Evolutionary conservation across 768 basidiomycete genomes (phyloP).

Genomic region (Termitomyces eurrhizus): DNA sequence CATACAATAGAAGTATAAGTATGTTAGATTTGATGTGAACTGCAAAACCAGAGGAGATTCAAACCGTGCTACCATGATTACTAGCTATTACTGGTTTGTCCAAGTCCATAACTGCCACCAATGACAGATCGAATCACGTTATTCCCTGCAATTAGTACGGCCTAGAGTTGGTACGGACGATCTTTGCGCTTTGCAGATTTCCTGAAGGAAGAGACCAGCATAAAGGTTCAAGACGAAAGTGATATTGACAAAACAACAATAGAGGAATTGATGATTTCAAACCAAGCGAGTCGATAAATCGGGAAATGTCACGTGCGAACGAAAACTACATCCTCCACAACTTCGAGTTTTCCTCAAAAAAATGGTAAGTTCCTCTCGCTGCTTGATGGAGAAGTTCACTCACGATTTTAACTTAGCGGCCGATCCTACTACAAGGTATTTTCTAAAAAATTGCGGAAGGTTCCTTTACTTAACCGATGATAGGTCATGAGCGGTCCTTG

Average conservation of each 20-base stretch:
- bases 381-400: neutral
- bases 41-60: no score
- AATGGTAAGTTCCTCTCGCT: slow-evolving; percentile 27
- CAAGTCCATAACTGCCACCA: neutral
- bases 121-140: neutral
- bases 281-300: neutral
- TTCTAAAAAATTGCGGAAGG: neutral
- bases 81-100: no score
- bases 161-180: neutral
- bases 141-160: neutral
- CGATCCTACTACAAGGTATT: slow-evolving; percentile 70
- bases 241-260: neutral
- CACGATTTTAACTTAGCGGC: slow-evolving; percentile 41
- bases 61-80: no score
- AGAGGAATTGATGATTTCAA: neutral
- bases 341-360: slow-evolving; percentile 14
- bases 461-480: slow-evolving; percentile 9
- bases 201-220: neutral
- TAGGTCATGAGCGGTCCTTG: slow-evolving; percentile 95
- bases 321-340: slow-evolving; percentile 14
- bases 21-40: no score
- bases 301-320: slow-evolving; percentile 18
- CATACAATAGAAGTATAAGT: neutral
- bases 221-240: neutral
- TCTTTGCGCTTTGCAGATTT: neutral